Evolutionary conservation across 768 basidiomycete species (phyloP).

Genomic region (Tulasnella sp.): DNA sequence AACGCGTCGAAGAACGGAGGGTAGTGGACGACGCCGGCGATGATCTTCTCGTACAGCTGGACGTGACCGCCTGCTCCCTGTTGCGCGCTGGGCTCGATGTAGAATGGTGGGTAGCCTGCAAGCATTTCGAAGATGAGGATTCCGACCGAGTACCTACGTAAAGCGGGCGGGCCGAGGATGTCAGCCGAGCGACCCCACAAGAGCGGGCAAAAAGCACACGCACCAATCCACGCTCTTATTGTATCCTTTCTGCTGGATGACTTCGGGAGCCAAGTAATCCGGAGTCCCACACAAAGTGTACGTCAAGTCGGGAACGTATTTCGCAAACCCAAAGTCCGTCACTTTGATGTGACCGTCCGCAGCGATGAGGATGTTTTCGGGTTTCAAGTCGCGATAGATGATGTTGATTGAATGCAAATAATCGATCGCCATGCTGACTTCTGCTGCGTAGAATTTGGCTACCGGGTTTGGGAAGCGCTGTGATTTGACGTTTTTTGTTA

Average conservation of each 20-base stretch:
- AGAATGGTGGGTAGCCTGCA: constrained; percentile 91
- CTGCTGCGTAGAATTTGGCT: constrained; percentile 95
- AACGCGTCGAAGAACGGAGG: constrained; percentile 67
- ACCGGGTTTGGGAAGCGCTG: constrained; percentile 96
- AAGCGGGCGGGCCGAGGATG: not conserved
- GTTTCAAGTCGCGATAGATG: constrained; percentile 96
- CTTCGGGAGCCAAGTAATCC: constrained; percentile 95
- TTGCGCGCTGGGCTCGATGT: constrained; percentile 68
- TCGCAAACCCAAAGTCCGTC: constrained; percentile 96
- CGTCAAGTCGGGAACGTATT: constrained; percentile 77
- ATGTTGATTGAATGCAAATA: constrained; percentile 83
- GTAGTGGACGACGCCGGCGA: constrained; percentile 73
- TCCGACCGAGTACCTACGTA: constrained; percentile 72
- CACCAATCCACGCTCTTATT: constrained; percentile 95
- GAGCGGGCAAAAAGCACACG: not conserved
- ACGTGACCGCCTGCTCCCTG: constrained; percentile 47
- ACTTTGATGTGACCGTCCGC: constrained; percentile 97
- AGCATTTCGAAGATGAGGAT: constrained; percentile 98
- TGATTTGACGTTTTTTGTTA: constrained; percentile 15
- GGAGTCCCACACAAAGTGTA: constrained; percentile 96
- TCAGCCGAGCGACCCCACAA: not conserved
- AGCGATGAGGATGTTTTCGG: constrained; percentile 91
- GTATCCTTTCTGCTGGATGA: constrained; percentile 51
- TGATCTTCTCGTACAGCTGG: constrained; percentile 87
- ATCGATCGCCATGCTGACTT: constrained; percentile 88